Conservation (phyloP, 2,329 filamentous ascomycete species). For the Fusarium caatingaense region DNA sequence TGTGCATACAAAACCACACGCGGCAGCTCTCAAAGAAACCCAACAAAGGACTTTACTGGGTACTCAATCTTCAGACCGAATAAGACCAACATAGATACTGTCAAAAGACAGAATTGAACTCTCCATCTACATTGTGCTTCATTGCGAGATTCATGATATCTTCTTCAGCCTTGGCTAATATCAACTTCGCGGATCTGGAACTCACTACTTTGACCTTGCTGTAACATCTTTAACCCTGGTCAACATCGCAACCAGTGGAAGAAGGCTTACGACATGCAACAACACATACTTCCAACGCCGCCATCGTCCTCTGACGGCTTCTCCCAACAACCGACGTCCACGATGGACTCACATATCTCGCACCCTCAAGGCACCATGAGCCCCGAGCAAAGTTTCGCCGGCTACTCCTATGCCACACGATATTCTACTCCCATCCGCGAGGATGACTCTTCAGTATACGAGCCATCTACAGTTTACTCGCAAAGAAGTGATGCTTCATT, state of each 20-base stretch:
- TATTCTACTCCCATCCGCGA: conserved; percentile 39
- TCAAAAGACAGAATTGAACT: conserved; percentile 36
- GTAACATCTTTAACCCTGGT: background rate
- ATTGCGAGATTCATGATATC: conserved; percentile 4
- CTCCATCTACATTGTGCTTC: conserved; percentile 25
- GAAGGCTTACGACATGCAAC: conserved; percentile 50
- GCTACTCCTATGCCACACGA: conserved; percentile 25
- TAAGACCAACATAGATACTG: conserved; percentile 39
- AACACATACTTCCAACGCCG: conserved; percentile 58
- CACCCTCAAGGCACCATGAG: conserved; percentile 21
- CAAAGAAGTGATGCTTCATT: conserved; percentile 30
- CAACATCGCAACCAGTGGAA: conserved; percentile 3
- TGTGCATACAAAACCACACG: conserved; percentile 37
- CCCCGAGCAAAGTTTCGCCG: conserved; percentile 16
- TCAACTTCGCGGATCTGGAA: conserved; percentile 3
- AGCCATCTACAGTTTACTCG: conserved; percentile 34
- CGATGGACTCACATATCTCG: conserved; percentile 37
- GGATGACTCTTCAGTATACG: conserved; percentile 32
- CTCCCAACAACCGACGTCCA: conserved; percentile 16
- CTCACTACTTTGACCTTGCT: background rate
- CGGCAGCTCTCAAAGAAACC: conserved; percentile 43
- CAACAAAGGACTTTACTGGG: conserved; percentile 39
- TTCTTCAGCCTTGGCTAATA: background rate
- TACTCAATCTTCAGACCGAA: conserved; percentile 26
- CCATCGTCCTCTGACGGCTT: conserved; percentile 52